Base-by-base conservation (phyloP, 257 asterid genomes). In the Hygrophila difformis region DNA sequence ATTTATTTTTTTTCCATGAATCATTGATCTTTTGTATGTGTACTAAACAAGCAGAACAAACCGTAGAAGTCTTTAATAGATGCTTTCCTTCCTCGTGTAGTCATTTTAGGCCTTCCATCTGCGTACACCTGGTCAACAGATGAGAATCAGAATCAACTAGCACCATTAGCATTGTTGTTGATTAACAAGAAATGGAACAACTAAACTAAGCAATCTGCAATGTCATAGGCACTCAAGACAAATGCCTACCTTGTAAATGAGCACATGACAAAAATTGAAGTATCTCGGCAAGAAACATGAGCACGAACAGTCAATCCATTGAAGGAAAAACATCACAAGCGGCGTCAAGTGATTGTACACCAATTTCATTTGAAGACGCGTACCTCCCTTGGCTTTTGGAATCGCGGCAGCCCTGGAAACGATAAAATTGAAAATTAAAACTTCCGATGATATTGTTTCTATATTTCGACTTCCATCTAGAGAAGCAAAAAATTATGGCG, bases 241-340 rank as follows among this genome's bases (percentile, higher is more conserved):
- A n/a, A n/a, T n/a, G n/a, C n/a, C n/a, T 36, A 80, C 97, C 87
- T 87, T 87, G 73, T 70, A 83, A 43, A 87, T 57, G 62, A 75
- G 83, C 45, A 87, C 51, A 61, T 87, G 83, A 47, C 76, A 71
- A 60, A 78, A 78, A 59, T 78, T 80, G 15, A 83, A 44, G 26
- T 73, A 73, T 56, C 75, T 63, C 1, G 94, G 87, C 42, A 63
- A 70, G 24, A 79, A 55, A 55, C 74, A 80, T 19, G 75, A 8
- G 73, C 84, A 77, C 11, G 97, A 87, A 50, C 91, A 69, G 62
- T 87, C 85, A 37, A 87, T 59, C 94, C 94, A 87, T 18, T 64
- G 86, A 22, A 83, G 91, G 39, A 83, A 62, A 63, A 66, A 73
- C 52, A 77, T 78, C 52, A 75, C 48, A 41, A 83, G 40, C 22